Percentiles rank a stretch among this genome's conserved stretches.
Conservation (phyloP, 2,329 filamentous ascomycete genomes). For the Sporothrix variecibatus region DNA sequence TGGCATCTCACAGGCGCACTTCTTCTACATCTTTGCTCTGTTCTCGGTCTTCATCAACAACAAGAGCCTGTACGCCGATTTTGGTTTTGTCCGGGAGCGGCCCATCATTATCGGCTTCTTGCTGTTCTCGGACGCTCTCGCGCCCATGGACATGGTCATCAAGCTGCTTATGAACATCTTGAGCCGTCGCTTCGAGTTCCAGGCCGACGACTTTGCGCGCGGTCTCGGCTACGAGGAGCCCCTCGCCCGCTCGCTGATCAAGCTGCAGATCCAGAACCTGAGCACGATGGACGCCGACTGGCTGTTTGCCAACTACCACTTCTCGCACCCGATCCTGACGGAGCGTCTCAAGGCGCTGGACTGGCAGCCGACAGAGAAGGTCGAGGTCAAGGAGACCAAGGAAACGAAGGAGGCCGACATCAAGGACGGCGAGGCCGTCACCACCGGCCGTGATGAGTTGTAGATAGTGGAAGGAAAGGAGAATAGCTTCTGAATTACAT, state of each 20-base stretch:
- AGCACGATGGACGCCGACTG: slow-evolving; percentile 98
- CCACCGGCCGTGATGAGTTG: slow-evolving; percentile 73
- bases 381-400: slow-evolving; percentile 44
- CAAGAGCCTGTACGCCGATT: slow-evolving; percentile 82
- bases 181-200: slow-evolving; percentile 91
- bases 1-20: slow-evolving; percentile 84
- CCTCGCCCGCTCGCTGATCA: slow-evolving; percentile 85
- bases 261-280: slow-evolving; percentile 96
- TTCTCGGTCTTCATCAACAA: slow-evolving; percentile 99
- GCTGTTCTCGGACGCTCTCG: slow-evolving; percentile 93
- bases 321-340: slow-evolving; percentile 93
- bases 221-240: slow-evolving; percentile 80
- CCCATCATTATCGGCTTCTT: slow-evolving; percentile 98
- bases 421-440: slow-evolving; percentile 51
- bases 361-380: slow-evolving; percentile 68
- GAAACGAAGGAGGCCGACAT: slow-evolving; percentile 40
- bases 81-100: slow-evolving; percentile 77
- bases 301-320: slow-evolving; percentile 98
- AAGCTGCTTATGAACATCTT: slow-evolving; percentile 96
- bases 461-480: slow-evolving; percentile 41
- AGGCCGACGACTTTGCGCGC: slow-evolving; percentile 89
- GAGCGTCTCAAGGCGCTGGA: slow-evolving; percentile 89
- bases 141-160: slow-evolving; percentile 90
- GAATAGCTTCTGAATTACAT: not conserved
- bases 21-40: slow-evolving; percentile 94